phyloP scores from a whole-genome alignment of 768 basidiomycete genomes.

The Phallus indusiatus region DNA sequence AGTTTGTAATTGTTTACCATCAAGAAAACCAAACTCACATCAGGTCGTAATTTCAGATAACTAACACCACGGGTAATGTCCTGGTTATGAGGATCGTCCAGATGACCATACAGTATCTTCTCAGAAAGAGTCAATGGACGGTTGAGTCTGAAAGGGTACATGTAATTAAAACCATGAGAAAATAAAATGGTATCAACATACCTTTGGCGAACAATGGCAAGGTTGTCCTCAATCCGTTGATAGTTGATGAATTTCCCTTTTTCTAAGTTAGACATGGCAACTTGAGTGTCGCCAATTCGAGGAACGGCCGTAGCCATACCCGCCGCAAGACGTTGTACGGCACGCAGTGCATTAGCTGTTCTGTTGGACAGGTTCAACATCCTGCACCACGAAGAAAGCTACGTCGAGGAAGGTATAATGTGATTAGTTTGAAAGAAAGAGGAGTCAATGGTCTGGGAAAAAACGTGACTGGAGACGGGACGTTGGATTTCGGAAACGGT shows the following conservation, averaged over 20 bases:
- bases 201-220: slow-evolving; percentile 79
- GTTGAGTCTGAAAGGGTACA: slow-evolving; percentile 46
- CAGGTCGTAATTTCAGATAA: slow-evolving; percentile 96
- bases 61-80: slow-evolving; percentile 87
- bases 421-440: neutral
- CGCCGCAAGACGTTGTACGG: slow-evolving; percentile 42
- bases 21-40: slow-evolving; percentile 47
- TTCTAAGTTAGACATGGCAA: slow-evolving; percentile 81
- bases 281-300: slow-evolving; percentile 83
- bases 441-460: neutral
- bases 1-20: neutral
- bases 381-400: slow-evolving; percentile 30
- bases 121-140: slow-evolving; percentile 91
- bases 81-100: slow-evolving; percentile 87
- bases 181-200: slow-evolving; percentile 21
- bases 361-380: slow-evolving; percentile 54
- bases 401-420: neutral
- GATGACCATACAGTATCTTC: slow-evolving; percentile 96
- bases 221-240: slow-evolving; percentile 97
- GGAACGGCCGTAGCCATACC: slow-evolving; percentile 77
- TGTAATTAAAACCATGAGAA: neutral
- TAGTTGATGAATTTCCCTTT: slow-evolving; percentile 84
- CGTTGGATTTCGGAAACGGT: neutral
- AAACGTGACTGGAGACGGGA: neutral
- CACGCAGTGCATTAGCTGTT: slow-evolving; percentile 44